phyloP scores from a whole-genome alignment of 208 protist genomes.

The Trichomonas vaginalis region DNA sequence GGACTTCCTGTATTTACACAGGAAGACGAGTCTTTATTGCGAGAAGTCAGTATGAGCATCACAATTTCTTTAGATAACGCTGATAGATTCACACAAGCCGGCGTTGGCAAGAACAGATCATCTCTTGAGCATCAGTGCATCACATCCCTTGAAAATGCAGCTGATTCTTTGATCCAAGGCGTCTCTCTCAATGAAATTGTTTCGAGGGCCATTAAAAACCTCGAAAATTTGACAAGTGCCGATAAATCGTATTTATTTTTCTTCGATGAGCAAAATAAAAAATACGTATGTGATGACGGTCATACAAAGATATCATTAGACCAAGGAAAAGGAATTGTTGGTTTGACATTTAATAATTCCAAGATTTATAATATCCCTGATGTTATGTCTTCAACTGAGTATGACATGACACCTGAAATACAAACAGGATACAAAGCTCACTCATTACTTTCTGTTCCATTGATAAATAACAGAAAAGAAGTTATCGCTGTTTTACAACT shows the following conservation, averaged over 20 bases:
- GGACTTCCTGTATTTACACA: neutral
- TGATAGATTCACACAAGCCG: neutral
- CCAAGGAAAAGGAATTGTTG: neutral
- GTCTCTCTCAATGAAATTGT: neutral
- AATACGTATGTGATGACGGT: neutral
- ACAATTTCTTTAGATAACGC: neutral
- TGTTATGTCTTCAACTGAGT: neutral
- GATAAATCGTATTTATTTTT: neutral
- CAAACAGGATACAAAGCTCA: neutral
- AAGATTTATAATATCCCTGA: neutral
- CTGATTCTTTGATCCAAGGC: neutral
- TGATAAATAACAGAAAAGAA: neutral
- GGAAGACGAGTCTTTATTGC: neutral
- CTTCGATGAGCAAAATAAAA: neutral
- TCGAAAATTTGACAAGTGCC: neutral
- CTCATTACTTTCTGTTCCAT: neutral
- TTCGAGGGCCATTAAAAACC: neutral
- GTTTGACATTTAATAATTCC: neutral
- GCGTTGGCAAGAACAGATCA: neutral
- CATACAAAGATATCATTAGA: neutral
- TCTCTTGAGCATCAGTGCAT: neutral
- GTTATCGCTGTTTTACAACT: neutral
- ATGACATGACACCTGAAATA: neutral
- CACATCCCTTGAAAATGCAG: neutral
- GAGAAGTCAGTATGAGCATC: neutral